These are phyloP conservation scores for Mycena sp. DNA, from an alignment of 1,284 basidiomycete genomes.

Conservation along the genomic window DNA sequence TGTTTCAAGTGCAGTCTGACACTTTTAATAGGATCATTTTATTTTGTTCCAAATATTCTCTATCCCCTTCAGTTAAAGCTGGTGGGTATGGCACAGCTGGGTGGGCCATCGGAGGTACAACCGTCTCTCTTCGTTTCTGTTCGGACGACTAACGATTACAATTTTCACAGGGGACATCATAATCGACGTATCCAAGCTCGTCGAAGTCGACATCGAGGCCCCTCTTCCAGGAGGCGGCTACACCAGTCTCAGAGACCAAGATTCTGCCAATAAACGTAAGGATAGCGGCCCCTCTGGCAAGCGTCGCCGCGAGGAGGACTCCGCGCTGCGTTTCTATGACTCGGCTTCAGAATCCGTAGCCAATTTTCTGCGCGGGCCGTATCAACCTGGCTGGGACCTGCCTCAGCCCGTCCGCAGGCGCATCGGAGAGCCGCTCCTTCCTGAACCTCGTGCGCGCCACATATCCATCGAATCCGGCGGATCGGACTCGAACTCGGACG, in stretches of 20 bases:
- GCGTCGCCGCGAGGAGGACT: slow-evolving; percentile 64
- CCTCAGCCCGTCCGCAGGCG: slow-evolving; percentile 57
- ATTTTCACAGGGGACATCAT: slow-evolving; percentile 22
- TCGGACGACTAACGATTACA: not conserved
- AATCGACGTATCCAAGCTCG: slow-evolving; percentile 77
- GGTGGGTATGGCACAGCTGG: slow-evolving; percentile 92
- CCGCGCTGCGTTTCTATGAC: slow-evolving; percentile 60
- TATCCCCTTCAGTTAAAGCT: slow-evolving; percentile 84
- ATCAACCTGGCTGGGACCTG: slow-evolving; percentile 41
- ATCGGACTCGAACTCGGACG: slow-evolving; percentile 18
- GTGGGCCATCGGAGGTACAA: slow-evolving; percentile 77
- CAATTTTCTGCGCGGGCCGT: slow-evolving; percentile 60
- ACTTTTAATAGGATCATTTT: slow-evolving; percentile 66
- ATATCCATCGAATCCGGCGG: slow-evolving; percentile 9
- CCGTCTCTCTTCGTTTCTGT: not conserved
- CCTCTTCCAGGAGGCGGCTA: slow-evolving; percentile 63
- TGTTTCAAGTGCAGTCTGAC: not conserved
- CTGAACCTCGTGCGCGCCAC: slow-evolving; percentile 15
- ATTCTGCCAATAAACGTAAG: slow-evolving; percentile 64
- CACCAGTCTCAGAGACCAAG: slow-evolving; percentile 64
- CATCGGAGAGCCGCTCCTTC: slow-evolving; percentile 39
- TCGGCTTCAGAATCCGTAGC: slow-evolving; percentile 63
- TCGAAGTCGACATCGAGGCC: slow-evolving; percentile 68
- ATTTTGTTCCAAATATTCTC: slow-evolving; percentile 72
- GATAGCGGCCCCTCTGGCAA: slow-evolving; percentile 51